Evolutionary conservation across 768 basidiomycete species (phyloP).

Genomic region (Lentinula lateritia): DNA sequence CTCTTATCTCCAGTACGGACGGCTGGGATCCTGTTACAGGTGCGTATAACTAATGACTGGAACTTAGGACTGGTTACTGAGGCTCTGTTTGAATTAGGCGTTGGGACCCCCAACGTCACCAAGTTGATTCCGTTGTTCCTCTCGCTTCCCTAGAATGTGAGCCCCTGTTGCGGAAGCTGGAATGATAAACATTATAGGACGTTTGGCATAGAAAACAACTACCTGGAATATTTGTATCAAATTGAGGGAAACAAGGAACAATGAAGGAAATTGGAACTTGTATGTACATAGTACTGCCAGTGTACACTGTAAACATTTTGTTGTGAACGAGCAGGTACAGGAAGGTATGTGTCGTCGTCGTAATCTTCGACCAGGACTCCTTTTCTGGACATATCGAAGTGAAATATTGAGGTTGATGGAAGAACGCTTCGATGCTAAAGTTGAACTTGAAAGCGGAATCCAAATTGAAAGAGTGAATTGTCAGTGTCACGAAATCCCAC

Average conservation of each 20-base stretch:
- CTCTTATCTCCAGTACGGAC: constrained; percentile 18
- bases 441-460: neutral
- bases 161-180: too few relatives aligned
- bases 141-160: constrained; percentile 18
- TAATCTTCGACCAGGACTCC: constrained; percentile 66
- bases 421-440: neutral
- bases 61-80: neutral
- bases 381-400: constrained; percentile 58
- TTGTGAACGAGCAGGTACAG: constrained; percentile 50
- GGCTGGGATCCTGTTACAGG: constrained; percentile 41
- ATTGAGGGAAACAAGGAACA: too few relatives aligned
- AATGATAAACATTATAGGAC: neutral
- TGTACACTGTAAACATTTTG: too few relatives aligned
- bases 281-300: too few relatives aligned
- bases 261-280: too few relatives aligned
- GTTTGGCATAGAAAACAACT: neutral
- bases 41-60: constrained; percentile 5
- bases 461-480: neutral
- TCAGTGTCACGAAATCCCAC: constrained; percentile 15
- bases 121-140: constrained; percentile 27
- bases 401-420: neutral
- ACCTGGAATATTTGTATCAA: too few relatives aligned
- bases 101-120: constrained; percentile 31
- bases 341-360: constrained; percentile 92
- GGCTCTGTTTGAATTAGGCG: constrained; percentile 15